Conservation (phyloP, 306 rosid species). For the Pueraria montana region DNA sequence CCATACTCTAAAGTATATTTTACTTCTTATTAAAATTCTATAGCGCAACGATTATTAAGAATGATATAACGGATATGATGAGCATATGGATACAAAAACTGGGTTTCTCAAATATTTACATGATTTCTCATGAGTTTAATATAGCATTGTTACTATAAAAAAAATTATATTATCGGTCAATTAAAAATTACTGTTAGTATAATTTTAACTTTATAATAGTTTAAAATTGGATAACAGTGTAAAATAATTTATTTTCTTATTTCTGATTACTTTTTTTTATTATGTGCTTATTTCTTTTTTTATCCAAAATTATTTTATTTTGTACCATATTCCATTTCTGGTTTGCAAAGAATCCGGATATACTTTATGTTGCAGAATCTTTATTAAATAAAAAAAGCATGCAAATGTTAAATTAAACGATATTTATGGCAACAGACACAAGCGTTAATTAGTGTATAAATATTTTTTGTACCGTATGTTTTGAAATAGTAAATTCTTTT, state of each 20-base stretch:
- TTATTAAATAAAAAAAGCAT: not conserved
- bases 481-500: not conserved
- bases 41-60: not conserved
- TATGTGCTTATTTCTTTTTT: not conserved
- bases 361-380: not conserved
- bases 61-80: not conserved
- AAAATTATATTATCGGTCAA: no score
- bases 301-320: not conserved
- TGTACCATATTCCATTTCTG: slow-evolving; percentile 3
- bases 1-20: slow-evolving; percentile 7
- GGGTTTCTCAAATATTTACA: not conserved
- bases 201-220: no score
- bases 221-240: no score
- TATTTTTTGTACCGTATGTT: not conserved
- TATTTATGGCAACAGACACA: not conserved
- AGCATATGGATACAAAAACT: not conserved
- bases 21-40: slow-evolving; percentile 5
- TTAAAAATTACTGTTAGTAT: no score
- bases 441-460: not conserved
- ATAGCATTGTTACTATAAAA: no score
- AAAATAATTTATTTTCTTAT: no score
- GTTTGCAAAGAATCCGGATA: not conserved
- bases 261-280: not conserved
- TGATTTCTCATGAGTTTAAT: no score
- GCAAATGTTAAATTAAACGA: not conserved